phyloP scores from a whole-genome alignment of 2,329 filamentous ascomycete species.

The Diaporthe amygdali region DNA sequence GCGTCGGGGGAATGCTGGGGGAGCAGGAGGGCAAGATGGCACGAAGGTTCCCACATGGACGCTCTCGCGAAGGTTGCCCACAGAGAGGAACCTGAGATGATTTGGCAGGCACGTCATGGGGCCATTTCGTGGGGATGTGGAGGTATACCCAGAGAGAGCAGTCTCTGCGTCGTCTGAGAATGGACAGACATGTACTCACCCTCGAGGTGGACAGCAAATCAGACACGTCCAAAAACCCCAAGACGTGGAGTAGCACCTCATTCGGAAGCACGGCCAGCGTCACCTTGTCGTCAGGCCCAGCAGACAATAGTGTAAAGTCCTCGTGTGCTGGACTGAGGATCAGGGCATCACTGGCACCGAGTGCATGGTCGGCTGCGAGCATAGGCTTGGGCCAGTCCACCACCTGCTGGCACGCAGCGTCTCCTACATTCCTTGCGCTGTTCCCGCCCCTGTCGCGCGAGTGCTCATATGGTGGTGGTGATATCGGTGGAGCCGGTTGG shows the following conservation, averaged over 20 bases:
- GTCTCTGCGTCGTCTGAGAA: background rate
- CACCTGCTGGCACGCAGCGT: background rate
- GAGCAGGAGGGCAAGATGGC: background rate
- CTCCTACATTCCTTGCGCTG: background rate
- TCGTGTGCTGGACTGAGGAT: background rate
- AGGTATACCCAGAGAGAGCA: background rate
- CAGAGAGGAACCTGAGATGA: background rate
- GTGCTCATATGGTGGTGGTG: slow-evolving; percentile 20
- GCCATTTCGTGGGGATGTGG: background rate
- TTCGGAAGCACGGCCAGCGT: slow-evolving; percentile 53
- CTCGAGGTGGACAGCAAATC: slow-evolving; percentile 61
- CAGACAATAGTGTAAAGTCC: background rate
- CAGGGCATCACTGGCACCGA: background rate
- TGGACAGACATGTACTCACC: slow-evolving; percentile 46
- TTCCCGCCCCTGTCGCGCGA: background rate
- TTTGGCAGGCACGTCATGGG: too few species aligned
- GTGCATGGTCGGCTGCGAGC: background rate
- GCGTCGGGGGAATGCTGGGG: too few species aligned
- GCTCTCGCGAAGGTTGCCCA: background rate
- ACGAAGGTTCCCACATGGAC: background rate
- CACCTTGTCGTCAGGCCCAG: background rate
- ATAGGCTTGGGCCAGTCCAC: background rate
- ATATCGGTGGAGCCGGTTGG: background rate
- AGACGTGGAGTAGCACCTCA: slow-evolving; percentile 61
- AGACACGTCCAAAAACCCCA: slow-evolving; percentile 61